phyloP scores from a whole-genome alignment of 352 stramenopile species.

The Phytophthora tubulina region DNA sequence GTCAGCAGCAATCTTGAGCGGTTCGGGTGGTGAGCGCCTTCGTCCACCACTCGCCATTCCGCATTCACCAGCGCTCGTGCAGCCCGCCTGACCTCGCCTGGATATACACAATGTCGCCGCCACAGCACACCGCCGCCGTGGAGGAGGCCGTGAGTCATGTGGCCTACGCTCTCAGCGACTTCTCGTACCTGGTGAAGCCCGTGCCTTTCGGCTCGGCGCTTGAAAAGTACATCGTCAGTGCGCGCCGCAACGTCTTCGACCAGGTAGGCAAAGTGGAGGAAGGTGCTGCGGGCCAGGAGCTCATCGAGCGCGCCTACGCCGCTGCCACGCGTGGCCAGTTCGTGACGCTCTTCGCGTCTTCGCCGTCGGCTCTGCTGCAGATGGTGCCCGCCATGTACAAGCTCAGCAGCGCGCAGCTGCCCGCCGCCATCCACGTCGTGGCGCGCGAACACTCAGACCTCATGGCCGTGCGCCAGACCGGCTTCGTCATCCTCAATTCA shows the following conservation, averaged over 20 bases:
- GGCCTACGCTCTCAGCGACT: constrained; percentile 81
- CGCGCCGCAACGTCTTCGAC: constrained; percentile 83
- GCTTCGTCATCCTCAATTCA: constrained; percentile 91
- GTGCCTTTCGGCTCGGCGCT: constrained; percentile 71
- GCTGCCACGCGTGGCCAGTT: constrained; percentile 81
- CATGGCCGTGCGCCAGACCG: constrained; percentile 92
- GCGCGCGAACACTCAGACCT: constrained; percentile 93
- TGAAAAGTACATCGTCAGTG: constrained; percentile 76
- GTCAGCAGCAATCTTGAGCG: constrained; percentile 19
- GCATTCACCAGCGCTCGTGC: constrained; percentile 28
- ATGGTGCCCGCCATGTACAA: constrained; percentile 97
- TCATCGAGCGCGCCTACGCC: constrained; percentile 73
- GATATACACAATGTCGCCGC: constrained; percentile 14
- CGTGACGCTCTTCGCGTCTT: constrained; percentile 92
- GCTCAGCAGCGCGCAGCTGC: constrained; percentile 88
- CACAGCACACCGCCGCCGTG: constrained; percentile 50
- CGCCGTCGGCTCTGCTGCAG: constrained; percentile 84
- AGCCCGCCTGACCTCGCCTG: not conserved
- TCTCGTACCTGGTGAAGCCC: constrained; percentile 74
- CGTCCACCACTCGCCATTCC: constrained; percentile 33
- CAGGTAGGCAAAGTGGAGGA: constrained; percentile 74
- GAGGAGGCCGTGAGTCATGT: constrained; percentile 85
- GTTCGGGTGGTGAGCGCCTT: constrained; percentile 38
- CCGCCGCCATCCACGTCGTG: constrained; percentile 92
- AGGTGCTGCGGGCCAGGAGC: constrained; percentile 58